phyloP scores from a whole-genome alignment of 345 rosid species.

The Clarkia xantiana region DNA sequence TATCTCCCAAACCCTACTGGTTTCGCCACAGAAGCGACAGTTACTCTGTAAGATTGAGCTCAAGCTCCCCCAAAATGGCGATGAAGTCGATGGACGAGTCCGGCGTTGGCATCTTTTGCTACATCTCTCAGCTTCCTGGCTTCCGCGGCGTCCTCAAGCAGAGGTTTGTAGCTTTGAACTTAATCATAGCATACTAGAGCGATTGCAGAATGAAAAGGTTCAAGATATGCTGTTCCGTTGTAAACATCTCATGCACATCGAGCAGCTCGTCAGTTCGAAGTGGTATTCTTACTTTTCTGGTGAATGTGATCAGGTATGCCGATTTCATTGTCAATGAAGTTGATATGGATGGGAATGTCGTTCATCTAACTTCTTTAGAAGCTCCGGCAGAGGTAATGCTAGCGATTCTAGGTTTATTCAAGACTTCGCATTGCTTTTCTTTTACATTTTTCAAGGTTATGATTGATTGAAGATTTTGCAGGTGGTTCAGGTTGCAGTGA shows the following conservation, averaged over 20 bases:
- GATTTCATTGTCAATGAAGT: slow-evolving; percentile 95
- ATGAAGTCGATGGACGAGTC: slow-evolving; percentile 50
- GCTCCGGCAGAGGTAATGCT: slow-evolving; percentile 48
- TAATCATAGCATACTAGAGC: no score
- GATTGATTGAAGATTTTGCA: slow-evolving; percentile 9
- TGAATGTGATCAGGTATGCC: slow-evolving; percentile 34
- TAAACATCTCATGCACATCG: neutral
- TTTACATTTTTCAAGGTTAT: no score
- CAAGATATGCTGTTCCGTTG: neutral
- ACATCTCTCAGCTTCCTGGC: slow-evolving; percentile 69
- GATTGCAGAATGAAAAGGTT: no score
- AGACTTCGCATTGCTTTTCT: no score
- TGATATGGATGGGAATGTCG: slow-evolving; percentile 63
- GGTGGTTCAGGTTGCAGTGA: slow-evolving; percentile 24
- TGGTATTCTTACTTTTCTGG: neutral
- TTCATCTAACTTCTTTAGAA: slow-evolving; percentile 63
- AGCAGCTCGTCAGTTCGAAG: neutral
- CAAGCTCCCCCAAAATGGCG: neutral
- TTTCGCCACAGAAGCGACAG: no score
- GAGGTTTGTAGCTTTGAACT: slow-evolving; percentile 21
- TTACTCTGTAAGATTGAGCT: no score
- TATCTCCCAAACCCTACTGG: no score
- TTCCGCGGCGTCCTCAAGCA: slow-evolving; percentile 96
- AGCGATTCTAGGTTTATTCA: neutral
- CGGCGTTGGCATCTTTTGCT: slow-evolving; percentile 74